Evolutionary conservation across 305 asterid species (phyloP), one percentile per base, ranked within the genome.

Genomic region (Fraxinus nigra): DNA sequence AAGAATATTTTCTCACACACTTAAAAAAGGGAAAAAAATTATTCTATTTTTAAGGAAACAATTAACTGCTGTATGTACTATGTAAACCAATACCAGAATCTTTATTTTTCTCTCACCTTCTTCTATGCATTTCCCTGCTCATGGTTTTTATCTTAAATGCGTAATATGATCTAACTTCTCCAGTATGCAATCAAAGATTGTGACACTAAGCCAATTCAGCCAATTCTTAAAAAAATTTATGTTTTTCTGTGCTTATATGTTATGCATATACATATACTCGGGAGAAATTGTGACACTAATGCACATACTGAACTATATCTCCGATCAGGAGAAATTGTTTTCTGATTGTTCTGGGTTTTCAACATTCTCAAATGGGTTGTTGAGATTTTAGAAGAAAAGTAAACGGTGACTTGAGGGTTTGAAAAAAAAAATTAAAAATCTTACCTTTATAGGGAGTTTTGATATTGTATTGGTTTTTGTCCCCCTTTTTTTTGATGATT

Each of bases 401-500:
- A 83, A 84, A 80, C 81, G 88, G 87, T 67, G 84, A 78, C 73
- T 26, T 65, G 37, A 65, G 34, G 5, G n/a, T 13, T 5, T 5
- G 13, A 30, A 26, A 67, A 18, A 67, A 20, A 76, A 5, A 35
- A 14, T 11, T 37, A 18, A 37, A 82, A 65, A 84, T 54, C 77
- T 22, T 34, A 38, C 76, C 59, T 84, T 86, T 75, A 48, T 43
- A 75, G 72, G 72, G 72, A 63, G 33, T 63, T 63, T 22, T 63
- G 72, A 63, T 63, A 30, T 67, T 78, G 78, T 8, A 22, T 65
- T 76, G 32, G 2, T 14, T 78, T 79, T 79, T 63, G 4, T 18
- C 26, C n/a, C 34, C 80, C 3, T 0, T 11, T 11, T 83, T 78
- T 83, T 56, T 83, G 88, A 92, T 92, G 99, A 90, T 95, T 82